phyloP scores from a whole-genome alignment of 108 stramenopile genomes.

The Fragilaria crotonensis region DNA sequence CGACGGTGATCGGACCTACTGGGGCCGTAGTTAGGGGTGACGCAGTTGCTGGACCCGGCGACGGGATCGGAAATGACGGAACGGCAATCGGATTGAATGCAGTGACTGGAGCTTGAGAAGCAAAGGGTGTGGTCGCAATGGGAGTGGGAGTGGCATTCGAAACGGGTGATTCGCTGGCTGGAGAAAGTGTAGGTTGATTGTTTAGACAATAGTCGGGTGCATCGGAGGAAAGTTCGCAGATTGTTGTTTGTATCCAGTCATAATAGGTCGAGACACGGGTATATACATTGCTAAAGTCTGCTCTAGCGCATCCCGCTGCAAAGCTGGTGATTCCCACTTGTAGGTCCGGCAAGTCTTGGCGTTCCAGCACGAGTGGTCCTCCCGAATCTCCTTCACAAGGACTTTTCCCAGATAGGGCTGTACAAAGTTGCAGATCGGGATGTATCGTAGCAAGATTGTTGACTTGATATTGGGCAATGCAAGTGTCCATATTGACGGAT shows the following conservation, averaged over 20 bases:
- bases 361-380: constrained; percentile 26
- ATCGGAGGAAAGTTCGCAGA: constrained; percentile 7
- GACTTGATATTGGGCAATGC: neutral
- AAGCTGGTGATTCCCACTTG: constrained; percentile 28
- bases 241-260: constrained; percentile 15
- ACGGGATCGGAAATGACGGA: no score
- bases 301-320: constrained; percentile 40
- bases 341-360: neutral
- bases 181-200: no score
- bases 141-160: neutral
- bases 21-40: no score
- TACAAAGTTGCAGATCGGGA: constrained; percentile 26
- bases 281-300: constrained; percentile 29
- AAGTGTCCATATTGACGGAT: neutral
- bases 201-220: neutral
- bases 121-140: neutral
- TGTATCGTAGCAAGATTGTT: neutral
- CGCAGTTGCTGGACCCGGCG: no score
- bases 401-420: constrained; percentile 26
- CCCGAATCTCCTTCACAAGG: constrained; percentile 52
- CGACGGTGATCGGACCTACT: no score
- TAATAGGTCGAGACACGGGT: constrained; percentile 3
- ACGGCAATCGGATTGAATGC: no score
- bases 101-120: neutral
- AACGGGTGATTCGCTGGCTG: neutral